Base-by-base conservation (phyloP, 257 asterid species). In the Anisodus tanguticus region DNA sequence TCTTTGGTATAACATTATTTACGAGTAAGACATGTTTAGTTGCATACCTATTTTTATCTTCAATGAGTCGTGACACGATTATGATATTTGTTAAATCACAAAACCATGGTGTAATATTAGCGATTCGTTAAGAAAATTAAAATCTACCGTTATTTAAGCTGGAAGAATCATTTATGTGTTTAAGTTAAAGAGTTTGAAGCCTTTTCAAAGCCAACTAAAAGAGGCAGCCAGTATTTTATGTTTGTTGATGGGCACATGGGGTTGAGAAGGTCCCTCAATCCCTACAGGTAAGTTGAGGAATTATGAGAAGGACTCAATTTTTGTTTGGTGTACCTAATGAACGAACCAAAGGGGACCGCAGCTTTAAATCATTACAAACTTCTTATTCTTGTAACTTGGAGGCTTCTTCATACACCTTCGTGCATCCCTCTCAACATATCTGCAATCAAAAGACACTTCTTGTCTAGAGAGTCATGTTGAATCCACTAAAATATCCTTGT, bases 311-410 rank as follows among this genome's bases (percentile, higher is more conserved):
- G 53, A 69, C 76, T 37, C 22, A 39, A 7, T 39, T 15, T 69
- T 69, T 39, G 77, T 69, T 69, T 39, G 77, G 77, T 69, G 77
- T 39, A 69, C 77, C 77, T 69, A 69, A 69, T 69, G 77, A 69
- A 69, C 51, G 19, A 68, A 68, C 76, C 77, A 0, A 15, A 39
- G 53, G 54, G 77, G 77, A 69, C 77, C 77, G 77, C 77, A 69
- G 6, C 31, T 69, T 69, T 39, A 69, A 39, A 69, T 69, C 77
- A 69, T 69, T 15, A 39, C 53, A 15, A 69, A 39, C 0, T 69
- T 26, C 8, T 69, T 69, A 69, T 41, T 69, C 12, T 41, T 4
- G 47, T 15, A 69, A 39, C 41, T 39, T 69, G 53, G 77, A 15
- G 53, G 53, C 6, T 69, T 69, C 54, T 39, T 7, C 53, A 26